Percentiles rank a stretch among this genome's conserved stretches.
phyloP scores from a whole-genome alignment of 148 eudicot species.

The Dianthus caryophyllus region DNA sequence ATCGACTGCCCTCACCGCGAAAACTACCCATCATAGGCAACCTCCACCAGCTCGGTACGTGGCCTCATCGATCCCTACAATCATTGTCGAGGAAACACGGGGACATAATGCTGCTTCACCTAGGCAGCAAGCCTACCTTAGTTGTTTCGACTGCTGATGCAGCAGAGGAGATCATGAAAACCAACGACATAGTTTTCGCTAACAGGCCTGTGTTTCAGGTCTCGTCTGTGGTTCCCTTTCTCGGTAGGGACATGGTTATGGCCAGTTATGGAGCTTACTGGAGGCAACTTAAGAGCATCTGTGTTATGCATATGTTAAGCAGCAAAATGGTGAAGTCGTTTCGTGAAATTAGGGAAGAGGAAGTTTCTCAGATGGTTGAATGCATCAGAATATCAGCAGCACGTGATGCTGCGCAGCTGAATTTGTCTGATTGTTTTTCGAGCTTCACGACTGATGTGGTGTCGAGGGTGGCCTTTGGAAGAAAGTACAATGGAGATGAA shows the following conservation, averaged over 20 bases:
- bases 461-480: conserved; percentile 36
- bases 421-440: conserved; percentile 23
- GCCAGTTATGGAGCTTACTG: conserved; percentile 37
- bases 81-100: conserved; percentile 30
- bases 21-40: conserved; percentile 42
- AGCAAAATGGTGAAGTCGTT: conserved; percentile 27
- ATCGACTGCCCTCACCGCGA: conserved; percentile 32
- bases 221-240: conserved; percentile 11
- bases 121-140: conserved; percentile 29
- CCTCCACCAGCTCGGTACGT: conserved; percentile 34
- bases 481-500: conserved; percentile 24
- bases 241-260: conserved; percentile 21
- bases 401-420: not conserved
- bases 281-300: conserved; percentile 35
- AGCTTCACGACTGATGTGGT: conserved; percentile 22
- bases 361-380: conserved; percentile 17
- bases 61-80: conserved; percentile 29
- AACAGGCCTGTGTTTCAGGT: conserved; percentile 18
- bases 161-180: conserved; percentile 38
- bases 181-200: conserved; percentile 32
- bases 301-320: conserved; percentile 33
- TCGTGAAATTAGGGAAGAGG: conserved; percentile 23
- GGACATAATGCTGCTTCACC: conserved; percentile 35
- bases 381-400: conserved; percentile 9
- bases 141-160: conserved; percentile 33